phyloP scores from a whole-genome alignment of 129 eudicot species.

The Saposhnikovia divaricata region DNA sequence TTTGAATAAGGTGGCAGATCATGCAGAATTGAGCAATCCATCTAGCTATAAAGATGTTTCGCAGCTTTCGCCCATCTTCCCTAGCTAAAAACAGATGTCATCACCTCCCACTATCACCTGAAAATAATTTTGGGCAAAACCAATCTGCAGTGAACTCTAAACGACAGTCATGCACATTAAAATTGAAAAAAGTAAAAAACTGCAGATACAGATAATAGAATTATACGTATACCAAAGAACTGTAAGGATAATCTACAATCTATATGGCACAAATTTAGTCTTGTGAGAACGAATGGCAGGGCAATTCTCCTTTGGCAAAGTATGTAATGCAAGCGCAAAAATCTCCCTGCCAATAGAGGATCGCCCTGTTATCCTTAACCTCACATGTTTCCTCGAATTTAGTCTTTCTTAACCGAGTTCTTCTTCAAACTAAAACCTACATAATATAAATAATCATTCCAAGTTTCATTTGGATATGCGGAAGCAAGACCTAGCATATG shows the following conservation, averaged over 20 bases:
- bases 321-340: slow-evolving; percentile 18
- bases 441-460: neutral
- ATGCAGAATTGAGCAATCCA: neutral
- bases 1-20: neutral
- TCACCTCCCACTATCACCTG: neutral
- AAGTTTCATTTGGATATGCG: slow-evolving; percentile 23
- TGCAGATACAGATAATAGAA: too few relatives aligned
- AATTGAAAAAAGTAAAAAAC: neutral
- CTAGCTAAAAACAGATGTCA: too few relatives aligned
- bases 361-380: slow-evolving; percentile 33
- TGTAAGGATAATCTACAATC: neutral
- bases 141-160: neutral
- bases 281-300: slow-evolving; percentile 24
- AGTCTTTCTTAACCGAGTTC: neutral
- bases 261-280: neutral
- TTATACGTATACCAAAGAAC: neutral
- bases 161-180: neutral
- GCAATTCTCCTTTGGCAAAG: slow-evolving; percentile 47
- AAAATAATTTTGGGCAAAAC: neutral
- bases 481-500: slow-evolving; percentile 24
- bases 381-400: slow-evolving; percentile 7
- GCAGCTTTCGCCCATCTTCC: neutral
- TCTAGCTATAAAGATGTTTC: too few relatives aligned
- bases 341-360: slow-evolving; percentile 40
- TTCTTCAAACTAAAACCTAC: neutral